phyloP scores from a whole-genome alignment of 2,329 filamentous ascomycete species.

The Emmonsiellopsis sp. region DNA sequence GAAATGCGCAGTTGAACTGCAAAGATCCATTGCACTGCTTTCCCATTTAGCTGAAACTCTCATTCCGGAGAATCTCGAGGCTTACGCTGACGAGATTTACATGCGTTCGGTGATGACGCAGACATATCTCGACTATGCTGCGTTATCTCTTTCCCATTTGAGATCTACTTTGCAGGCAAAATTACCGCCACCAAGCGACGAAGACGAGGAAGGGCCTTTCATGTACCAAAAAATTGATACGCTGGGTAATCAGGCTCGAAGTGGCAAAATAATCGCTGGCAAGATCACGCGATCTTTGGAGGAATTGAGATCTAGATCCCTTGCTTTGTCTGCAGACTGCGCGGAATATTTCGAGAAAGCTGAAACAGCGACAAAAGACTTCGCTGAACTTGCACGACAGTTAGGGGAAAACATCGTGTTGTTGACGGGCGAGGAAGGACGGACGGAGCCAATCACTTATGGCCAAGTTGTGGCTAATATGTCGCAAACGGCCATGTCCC shows the following conservation, averaged over 20 bases:
- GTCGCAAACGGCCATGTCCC: slow-evolving; percentile 20
- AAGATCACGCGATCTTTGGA: slow-evolving; percentile 70
- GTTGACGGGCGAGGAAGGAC: slow-evolving; percentile 62
- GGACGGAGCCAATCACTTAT: slow-evolving; percentile 57
- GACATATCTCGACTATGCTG: slow-evolving; percentile 70
- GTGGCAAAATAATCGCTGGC: slow-evolving; percentile 70
- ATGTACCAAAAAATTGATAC: slow-evolving; percentile 62
- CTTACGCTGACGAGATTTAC: slow-evolving; percentile 68
- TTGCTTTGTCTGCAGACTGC: slow-evolving; percentile 62
- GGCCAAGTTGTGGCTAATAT: slow-evolving; percentile 58
- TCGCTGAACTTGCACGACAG: slow-evolving; percentile 57
- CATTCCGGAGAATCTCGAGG: slow-evolving; percentile 58
- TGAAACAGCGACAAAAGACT: slow-evolving; percentile 53
- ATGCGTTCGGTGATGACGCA: slow-evolving; percentile 70
- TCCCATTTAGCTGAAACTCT: slow-evolving; percentile 77
- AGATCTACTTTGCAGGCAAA: slow-evolving; percentile 59
- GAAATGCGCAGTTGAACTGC: slow-evolving; percentile 70
- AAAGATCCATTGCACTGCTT: slow-evolving; percentile 76
- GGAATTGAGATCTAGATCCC: slow-evolving; percentile 64
- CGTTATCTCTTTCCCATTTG: slow-evolving; percentile 54
- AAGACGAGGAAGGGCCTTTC: slow-evolving; percentile 59
- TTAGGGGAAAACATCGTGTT: slow-evolving; percentile 58
- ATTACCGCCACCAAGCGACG: slow-evolving; percentile 50
- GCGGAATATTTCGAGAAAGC: slow-evolving; percentile 60
- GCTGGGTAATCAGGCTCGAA: slow-evolving; percentile 65